Base-by-base conservation (phyloP, 225 moss, liverwort and hornwort genomes). In the Sphagnum tenellum region DNA sequence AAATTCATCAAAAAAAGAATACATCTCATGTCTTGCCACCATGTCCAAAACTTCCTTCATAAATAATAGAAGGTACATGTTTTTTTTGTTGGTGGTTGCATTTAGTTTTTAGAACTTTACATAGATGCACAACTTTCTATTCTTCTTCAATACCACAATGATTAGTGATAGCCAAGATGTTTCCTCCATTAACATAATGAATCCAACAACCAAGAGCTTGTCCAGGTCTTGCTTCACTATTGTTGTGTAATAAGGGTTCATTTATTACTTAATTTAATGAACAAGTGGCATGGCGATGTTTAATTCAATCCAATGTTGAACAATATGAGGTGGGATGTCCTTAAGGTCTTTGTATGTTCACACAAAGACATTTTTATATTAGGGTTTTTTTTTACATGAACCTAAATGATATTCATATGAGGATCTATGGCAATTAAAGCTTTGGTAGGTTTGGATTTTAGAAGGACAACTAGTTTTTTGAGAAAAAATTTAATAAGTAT, bases 311-410 rank as follows among this genome's bases (percentile, higher is more conserved):
- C 48, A 56, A 13, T 56, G 45, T 56, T 56, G 4, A 4, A 13
- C 66, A 5, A 56, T 6, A 3, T 56, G 13, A 46, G 56, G 9
- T 12, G 56, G 57, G 0, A 66, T 56, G 45, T 46, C 7, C 11
- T 66, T 66, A 4, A 66, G 12, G 4, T 66, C 55, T 3, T 66
- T 66, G 11, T 56, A 57, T 4, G 66, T 56, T 55, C 47, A 66
- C 7, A 8, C 56, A 57, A 66, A 56, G 2, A 66, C 56, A n/a
- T 57, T 57, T 2, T 10, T 45, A 47, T 12, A 66, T 1, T 66
- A 0, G 1, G 29, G 29, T 29, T 29, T 29, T 29, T 29, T 29
- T 1, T 1, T 29, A 29, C 29, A 29, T 29, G 29, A 29, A 29
- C 29, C 1, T 29, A 29, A 29, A 29, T 1, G 1, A 29, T 29